These are phyloP conservation scores for Kuraishia capsulata DNA, from an alignment of 805 yeast genomes.

Conservation along the genomic window DNA sequence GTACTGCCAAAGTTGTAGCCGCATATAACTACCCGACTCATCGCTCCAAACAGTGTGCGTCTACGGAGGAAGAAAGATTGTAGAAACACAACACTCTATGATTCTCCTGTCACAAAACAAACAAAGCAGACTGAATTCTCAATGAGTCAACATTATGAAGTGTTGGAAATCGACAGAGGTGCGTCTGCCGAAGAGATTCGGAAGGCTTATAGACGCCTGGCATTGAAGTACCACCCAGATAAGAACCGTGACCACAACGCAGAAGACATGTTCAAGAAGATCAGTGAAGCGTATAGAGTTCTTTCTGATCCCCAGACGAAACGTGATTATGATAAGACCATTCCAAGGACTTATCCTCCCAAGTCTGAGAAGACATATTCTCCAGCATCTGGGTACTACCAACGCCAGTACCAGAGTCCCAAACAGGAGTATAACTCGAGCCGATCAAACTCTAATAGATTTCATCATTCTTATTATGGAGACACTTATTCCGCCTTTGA, in stretches of 20 bases:
- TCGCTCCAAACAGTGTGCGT: too few relatives aligned
- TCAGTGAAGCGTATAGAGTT: conserved; percentile 88
- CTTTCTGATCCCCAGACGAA: conserved; percentile 58
- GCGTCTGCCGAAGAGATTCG: conserved; percentile 70
- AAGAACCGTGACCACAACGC: conserved; percentile 69
- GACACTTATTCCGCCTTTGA: neutral
- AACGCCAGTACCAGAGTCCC: neutral
- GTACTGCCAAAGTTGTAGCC: too few relatives aligned
- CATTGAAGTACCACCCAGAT: conserved; percentile 87
- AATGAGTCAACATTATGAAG: conserved; percentile 61
- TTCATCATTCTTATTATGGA: neutral
- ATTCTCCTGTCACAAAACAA: neutral
- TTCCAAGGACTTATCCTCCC: conserved; percentile 3
- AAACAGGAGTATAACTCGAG: neutral
- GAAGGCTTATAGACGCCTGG: conserved; percentile 69
- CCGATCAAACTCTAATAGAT: too few relatives aligned
- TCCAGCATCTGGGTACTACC: neutral
- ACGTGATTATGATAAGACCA: conserved; percentile 47
- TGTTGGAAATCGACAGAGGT: conserved; percentile 54
- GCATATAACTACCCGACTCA: neutral
- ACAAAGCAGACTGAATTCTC: neutral
- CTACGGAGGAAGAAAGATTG: too few relatives aligned
- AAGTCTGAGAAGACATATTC: neutral
- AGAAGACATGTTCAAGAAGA: conserved; percentile 81
- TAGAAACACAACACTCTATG: too few relatives aligned